Conservation (phyloP, 441 rosid genomes). For the Erodium moschatum region DNA sequence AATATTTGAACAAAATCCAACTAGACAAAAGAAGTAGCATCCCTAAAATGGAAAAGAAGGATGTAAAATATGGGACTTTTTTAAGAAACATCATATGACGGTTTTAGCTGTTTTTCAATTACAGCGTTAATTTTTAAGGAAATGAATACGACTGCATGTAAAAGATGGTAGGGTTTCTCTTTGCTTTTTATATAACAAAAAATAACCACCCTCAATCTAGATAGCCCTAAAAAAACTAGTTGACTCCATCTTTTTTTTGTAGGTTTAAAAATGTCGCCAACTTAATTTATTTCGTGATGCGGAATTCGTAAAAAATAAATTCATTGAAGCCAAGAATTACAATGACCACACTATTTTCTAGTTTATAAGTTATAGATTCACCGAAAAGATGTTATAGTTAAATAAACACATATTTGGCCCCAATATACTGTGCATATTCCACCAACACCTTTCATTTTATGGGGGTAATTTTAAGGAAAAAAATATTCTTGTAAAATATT, state of each 20-base stretch:
- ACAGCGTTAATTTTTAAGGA: neutral
- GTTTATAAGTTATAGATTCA: neutral
- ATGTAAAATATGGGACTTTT: no score
- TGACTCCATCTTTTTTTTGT: no score
- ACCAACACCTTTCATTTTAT: no score
- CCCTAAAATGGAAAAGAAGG: no score
- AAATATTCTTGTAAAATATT: no score
- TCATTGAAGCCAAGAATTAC: neutral
- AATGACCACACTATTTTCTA: neutral
- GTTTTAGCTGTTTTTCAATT: neutral
- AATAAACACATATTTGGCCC: neutral
- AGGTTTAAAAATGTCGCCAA: neutral
- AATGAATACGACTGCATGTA: neutral
- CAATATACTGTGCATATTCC: neutral
- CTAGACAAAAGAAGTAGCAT: neutral
- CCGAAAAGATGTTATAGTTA: neutral
- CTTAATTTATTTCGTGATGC: neutral
- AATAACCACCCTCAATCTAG: neutral
- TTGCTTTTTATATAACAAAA: neutral
- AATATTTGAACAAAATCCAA: neutral
- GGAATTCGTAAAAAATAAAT: no score
- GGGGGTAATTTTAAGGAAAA: no score
- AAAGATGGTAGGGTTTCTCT: neutral
- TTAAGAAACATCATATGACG: no score
- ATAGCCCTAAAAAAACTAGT: neutral